These are phyloP conservation scores for Nitzschia inconspicua DNA, from an alignment of 108 stramenopile species.

Conservation along the genomic window DNA sequence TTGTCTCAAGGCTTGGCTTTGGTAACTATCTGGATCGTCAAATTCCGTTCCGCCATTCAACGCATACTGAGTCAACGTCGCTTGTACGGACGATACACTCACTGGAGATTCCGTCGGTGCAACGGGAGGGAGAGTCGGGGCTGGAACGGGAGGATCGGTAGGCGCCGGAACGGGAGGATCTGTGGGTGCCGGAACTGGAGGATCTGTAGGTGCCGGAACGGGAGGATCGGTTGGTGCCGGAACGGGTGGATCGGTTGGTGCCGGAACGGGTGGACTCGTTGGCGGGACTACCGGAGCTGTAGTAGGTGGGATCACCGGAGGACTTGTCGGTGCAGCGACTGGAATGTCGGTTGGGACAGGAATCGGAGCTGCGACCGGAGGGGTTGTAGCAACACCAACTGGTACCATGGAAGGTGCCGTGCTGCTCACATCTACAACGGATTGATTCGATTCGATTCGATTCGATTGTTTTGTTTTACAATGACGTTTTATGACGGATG, in stretches of 20 bases:
- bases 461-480: background rate
- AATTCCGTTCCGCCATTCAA: constrained; percentile 26
- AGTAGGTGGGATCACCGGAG: constrained; percentile 1
- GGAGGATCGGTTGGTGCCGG: background rate
- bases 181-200: constrained; percentile 14
- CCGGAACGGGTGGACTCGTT: background rate
- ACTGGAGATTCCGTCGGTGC: constrained; percentile 15
- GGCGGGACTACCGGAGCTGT: constrained; percentile 16
- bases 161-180: constrained; percentile 1
- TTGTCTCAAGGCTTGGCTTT: constrained; percentile 28
- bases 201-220: constrained; percentile 1
- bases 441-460: background rate
- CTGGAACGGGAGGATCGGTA: background rate
- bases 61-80: constrained; percentile 8
- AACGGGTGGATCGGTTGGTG: background rate
- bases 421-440: background rate
- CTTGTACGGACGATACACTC: background rate
- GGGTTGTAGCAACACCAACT: background rate
- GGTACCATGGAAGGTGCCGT: background rate
- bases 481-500: background rate
- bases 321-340: background rate
- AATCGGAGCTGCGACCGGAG: background rate
- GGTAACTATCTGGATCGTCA: constrained; percentile 31
- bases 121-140: constrained; percentile 22
- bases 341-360: background rate